Conservation (phyloP, 140 eudicot genomes). For the Stevia rebaudiana region DNA sequence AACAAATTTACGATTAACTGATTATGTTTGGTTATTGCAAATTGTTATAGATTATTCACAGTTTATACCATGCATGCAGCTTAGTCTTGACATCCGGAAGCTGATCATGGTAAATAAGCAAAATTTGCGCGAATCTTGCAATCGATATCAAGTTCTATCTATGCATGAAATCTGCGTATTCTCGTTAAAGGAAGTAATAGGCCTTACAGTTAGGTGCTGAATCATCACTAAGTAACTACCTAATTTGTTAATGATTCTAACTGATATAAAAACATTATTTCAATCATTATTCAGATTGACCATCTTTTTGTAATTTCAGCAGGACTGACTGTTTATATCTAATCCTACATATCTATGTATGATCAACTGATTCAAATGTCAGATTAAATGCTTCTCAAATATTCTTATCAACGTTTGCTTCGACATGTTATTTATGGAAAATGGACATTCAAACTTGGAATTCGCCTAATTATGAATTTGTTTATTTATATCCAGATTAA, state of each 20-base stretch:
- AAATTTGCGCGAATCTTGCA: too few species aligned
- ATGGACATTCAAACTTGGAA: background rate
- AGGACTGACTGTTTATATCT: background rate
- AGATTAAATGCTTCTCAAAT: slow-evolving; percentile 5
- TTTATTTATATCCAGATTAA: slow-evolving; percentile 14
- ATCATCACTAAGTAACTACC: slow-evolving; percentile 1
- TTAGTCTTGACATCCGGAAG: too few species aligned
- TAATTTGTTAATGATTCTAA: background rate
- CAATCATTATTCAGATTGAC: background rate
- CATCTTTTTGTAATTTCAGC: background rate
- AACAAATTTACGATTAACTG: too few species aligned
- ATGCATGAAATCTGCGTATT: background rate
- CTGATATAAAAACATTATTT: background rate
- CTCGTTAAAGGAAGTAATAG: slow-evolving; percentile 1
- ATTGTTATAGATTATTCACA: too few species aligned
- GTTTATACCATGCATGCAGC: too few species aligned
- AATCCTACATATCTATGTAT: background rate
- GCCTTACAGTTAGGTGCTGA: background rate
- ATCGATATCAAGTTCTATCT: background rate
- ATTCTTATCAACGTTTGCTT: background rate
- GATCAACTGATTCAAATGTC: background rate
- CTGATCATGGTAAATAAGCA: too few species aligned
- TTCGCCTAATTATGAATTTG: background rate
- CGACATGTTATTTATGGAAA: background rate
- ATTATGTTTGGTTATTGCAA: too few species aligned